Conservation (phyloP, 2,329 filamentous ascomycete species). For the Leptoxyphium fumago region DNA sequence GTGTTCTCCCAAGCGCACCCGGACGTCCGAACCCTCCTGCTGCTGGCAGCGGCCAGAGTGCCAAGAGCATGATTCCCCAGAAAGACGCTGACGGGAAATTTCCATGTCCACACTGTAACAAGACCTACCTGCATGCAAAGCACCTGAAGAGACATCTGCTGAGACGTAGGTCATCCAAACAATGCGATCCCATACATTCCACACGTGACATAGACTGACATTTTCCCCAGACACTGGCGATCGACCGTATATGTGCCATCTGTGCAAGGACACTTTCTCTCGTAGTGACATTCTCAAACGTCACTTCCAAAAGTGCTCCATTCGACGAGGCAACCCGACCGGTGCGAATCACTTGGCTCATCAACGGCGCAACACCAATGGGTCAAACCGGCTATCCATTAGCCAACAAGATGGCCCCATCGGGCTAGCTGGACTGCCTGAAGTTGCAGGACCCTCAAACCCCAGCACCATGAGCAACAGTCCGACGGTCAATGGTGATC, state of each 20-base stretch:
- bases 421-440: constrained; percentile 20
- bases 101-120: constrained; percentile 93
- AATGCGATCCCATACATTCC: not conserved
- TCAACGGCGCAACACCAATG: constrained; percentile 34
- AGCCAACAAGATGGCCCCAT: constrained; percentile 21
- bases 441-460: constrained; percentile 15
- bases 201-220: constrained; percentile 19
- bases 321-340: constrained; percentile 87
- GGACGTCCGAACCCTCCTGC: constrained; percentile 66
- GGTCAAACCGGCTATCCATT: constrained; percentile 20
- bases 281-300: constrained; percentile 96
- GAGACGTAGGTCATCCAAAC: constrained; percentile 57
- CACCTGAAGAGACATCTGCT: constrained; percentile 92
- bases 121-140: constrained; percentile 95
- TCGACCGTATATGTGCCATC: constrained; percentile 92
- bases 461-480: constrained; percentile 15
- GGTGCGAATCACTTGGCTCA: constrained; percentile 90
- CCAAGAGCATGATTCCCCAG: constrained; percentile 74
- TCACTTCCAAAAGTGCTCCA: constrained; percentile 98
- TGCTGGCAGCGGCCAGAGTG: constrained; percentile 39
- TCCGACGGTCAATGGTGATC: constrained; percentile 23
- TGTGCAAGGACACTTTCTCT: constrained; percentile 96
- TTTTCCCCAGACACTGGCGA: constrained; percentile 69
- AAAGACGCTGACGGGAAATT: constrained; percentile 98
- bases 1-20: constrained; percentile 80